Base-by-base conservation (phyloP, 176 grass and related monocot genomes). In the Themeda triandra region DNA sequence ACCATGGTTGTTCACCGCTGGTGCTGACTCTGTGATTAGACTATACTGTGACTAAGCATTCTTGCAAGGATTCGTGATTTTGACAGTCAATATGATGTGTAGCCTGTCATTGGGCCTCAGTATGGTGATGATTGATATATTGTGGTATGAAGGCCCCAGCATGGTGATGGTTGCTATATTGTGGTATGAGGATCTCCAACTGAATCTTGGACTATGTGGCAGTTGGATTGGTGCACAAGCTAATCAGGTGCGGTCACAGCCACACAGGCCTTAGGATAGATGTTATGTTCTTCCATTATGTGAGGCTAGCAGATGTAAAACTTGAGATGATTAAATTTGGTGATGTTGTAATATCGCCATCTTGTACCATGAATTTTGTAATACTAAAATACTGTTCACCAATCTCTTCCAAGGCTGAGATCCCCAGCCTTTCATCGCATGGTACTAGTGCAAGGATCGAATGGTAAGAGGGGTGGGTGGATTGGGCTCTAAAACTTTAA, bases 1-100 rank as follows among this genome's bases (percentile, higher is more conserved):
- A 45, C 93, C 93, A 67, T 94, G 96, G 93, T 80, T 99, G 72
- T 94, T 99, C 84, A 99, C 96, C 70, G 91, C 96, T 76, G 93
- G 93, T 31, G 89, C 96, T 3, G 93, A 99, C 71, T 96, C 89
- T 0, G 15, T 90, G 7, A 92, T 99, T 37, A 91, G 91, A 76
- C 91, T 99, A 37, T 99, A 92, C 40, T 99, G 96, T 9, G 80
- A 96, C 60, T 98, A 63, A 92, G 66, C 15, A 69, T 66, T 63
- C 68, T 19, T 84, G 19, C 2, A 42, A 63, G 49, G 58, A 5
- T 41, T 54, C 42, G 73, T 13, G 19, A 58, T 45, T 71, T 35
- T 67, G 27, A n/a, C 19, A 33, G 48, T 19, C 32, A 33, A 45
- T 76, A 58, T 29, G 35, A 76, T 8, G 31, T 35, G 35, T 49